Conservation (phyloP, 495 filamentous ascomycete genomes). For the Penicillium daleae region DNA sequence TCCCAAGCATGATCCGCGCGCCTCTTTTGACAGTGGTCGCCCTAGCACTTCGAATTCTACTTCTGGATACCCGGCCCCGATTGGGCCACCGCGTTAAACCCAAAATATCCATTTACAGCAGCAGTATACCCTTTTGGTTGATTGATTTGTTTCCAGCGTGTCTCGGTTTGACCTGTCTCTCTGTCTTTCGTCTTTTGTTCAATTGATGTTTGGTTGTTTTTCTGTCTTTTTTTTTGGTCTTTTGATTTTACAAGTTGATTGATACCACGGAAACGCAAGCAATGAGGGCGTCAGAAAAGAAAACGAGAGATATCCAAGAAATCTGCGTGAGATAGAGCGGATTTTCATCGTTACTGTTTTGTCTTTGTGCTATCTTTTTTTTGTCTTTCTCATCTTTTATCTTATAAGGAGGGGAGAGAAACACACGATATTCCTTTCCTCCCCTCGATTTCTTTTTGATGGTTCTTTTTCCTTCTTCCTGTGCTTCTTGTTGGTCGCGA, state of each 20-base stretch:
- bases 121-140: conserved; percentile 62
- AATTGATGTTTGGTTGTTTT: not conserved
- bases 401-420: conserved; percentile 3
- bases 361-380: conserved; percentile 14
- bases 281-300: conserved; percentile 39
- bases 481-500: conserved; percentile 14
- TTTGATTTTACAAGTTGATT: conserved; percentile 34
- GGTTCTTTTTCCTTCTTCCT: conserved; percentile 11
- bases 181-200: conserved; percentile 23
- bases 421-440: conserved; percentile 8
- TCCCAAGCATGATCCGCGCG: conserved; percentile 77
- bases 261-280: conserved; percentile 50
- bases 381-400: conserved; percentile 15
- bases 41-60: conserved; percentile 93
- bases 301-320: conserved; percentile 43
- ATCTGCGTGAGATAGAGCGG: conserved; percentile 33
- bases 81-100: conserved; percentile 80
- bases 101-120: conserved; percentile 62
- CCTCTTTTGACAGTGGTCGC: conserved; percentile 86
- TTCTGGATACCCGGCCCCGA: conserved; percentile 91
- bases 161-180: conserved; percentile 25
- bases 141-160: conserved; percentile 47
- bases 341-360: conserved; percentile 16
- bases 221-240: conserved; percentile 17
- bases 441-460: conserved; percentile 2